Percentiles rank a stretch among this genome's conserved stretches.
phyloP scores from a whole-genome alignment of 495 filamentous ascomycete genomes.

The Choiromyces venosus region DNA sequence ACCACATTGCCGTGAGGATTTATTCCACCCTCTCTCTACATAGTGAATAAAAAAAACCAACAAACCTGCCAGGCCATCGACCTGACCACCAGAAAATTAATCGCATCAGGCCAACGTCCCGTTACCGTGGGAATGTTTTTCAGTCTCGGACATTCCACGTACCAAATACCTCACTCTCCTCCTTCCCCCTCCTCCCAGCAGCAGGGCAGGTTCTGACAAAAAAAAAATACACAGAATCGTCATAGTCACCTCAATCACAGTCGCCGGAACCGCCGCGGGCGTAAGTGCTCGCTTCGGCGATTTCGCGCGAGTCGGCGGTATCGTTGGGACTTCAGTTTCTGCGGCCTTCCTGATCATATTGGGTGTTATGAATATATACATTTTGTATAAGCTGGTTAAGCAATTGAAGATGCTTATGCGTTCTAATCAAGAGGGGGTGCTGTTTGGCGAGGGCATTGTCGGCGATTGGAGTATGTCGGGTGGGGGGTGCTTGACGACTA shows the following conservation, averaged over 20 bases:
- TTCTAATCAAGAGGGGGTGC: slow-evolving; percentile 18
- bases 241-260: slow-evolving; percentile 80
- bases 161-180: slow-evolving; percentile 29
- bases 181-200: neutral
- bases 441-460: slow-evolving; percentile 21
- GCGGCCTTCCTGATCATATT: slow-evolving; percentile 76
- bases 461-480: slow-evolving; percentile 51
- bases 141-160: slow-evolving; percentile 85
- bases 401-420: slow-evolving; percentile 59
- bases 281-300: slow-evolving; percentile 70
- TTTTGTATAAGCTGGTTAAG: slow-evolving; percentile 66
- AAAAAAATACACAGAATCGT: slow-evolving; percentile 73
- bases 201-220: too few relatives aligned
- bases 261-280: slow-evolving; percentile 81
- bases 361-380: slow-evolving; percentile 78
- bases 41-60: neutral
- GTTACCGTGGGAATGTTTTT: slow-evolving; percentile 97
- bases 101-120: slow-evolving; percentile 77
- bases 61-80: slow-evolving; percentile 66
- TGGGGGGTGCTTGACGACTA: slow-evolving; percentile 62
- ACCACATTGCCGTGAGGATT: slow-evolving; percentile 71
- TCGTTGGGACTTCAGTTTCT: slow-evolving; percentile 78
- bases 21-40: neutral
- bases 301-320: slow-evolving; percentile 76
- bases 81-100: slow-evolving; percentile 85